Conservation (phyloP, 1,139 yeast species). For the Pneumocystis murina region DNA sequence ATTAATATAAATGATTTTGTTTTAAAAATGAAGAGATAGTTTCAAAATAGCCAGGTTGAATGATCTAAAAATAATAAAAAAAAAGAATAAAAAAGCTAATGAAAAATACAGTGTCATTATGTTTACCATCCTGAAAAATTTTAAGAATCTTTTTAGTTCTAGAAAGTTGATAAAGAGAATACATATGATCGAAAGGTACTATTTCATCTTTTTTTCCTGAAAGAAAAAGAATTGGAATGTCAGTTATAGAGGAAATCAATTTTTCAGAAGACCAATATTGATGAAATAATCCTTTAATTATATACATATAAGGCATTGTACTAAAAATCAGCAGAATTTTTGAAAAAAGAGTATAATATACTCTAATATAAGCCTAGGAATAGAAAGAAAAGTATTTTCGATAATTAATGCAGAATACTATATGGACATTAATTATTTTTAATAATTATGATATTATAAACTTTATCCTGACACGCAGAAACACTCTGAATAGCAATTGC, state of each 20-base stretch:
- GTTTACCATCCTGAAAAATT: background rate
- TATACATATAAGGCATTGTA: conserved; percentile 46
- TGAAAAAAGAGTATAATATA: background rate
- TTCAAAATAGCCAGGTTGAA: background rate
- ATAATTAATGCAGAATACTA: conserved; percentile 46
- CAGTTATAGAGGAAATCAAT: conserved; percentile 39
- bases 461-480: conserved; percentile 29
- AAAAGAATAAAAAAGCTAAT: background rate
- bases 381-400: conserved; percentile 75
- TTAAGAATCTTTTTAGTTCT: conserved; percentile 7
- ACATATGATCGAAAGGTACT: conserved; percentile 82
- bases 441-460: conserved; percentile 13
- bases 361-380: conserved; percentile 64
- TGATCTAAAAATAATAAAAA: background rate
- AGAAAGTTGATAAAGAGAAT: conserved; percentile 38
- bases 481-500: conserved; percentile 84
- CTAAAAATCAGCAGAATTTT: background rate
- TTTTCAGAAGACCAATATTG: conserved; percentile 73
- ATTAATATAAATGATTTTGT: no score
- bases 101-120: background rate
- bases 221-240: conserved; percentile 54
- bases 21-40: background rate
- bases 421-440: background rate
- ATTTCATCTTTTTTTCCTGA: conserved; percentile 74
- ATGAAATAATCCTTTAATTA: conserved; percentile 49